A percentile compares a stretch with the other conserved stretches of the same genome.
phyloP scores from a whole-genome alignment of 768 basidiomycete species.

The Cytidiella melzeri region DNA sequence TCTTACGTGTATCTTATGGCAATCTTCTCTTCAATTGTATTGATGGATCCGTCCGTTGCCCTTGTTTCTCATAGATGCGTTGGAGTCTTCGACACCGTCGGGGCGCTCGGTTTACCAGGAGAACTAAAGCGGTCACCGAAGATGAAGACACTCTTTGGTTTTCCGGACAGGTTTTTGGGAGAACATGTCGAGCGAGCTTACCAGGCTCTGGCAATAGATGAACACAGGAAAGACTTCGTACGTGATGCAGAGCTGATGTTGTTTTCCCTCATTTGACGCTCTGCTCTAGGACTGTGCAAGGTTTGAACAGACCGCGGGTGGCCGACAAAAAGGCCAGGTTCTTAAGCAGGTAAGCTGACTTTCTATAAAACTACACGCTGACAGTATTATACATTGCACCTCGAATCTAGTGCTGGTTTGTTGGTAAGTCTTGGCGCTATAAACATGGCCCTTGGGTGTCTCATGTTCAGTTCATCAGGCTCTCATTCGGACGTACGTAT shows the following conservation, averaged over 20 bases:
- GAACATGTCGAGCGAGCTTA: slow-evolving; percentile 59
- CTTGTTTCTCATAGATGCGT: slow-evolving; percentile 40
- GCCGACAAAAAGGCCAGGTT: slow-evolving; percentile 47
- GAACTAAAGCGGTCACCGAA: slow-evolving; percentile 46
- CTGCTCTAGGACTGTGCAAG: slow-evolving; percentile 48
- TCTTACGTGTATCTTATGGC: too few species aligned
- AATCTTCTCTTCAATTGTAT: neutral
- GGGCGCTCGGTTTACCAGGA: slow-evolving; percentile 62
- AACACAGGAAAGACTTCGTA: slow-evolving; percentile 64
- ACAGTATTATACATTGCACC: too few species aligned
- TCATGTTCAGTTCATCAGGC: slow-evolving; percentile 7
- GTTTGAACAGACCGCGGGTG: slow-evolving; percentile 52
- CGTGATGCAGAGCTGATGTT: slow-evolving; percentile 24
- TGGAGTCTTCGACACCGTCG: slow-evolving; percentile 78
- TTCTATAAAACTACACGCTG: too few species aligned
- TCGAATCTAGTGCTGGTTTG: slow-evolving; percentile 60
- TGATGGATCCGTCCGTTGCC: neutral
- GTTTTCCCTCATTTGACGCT: slow-evolving; percentile 1
- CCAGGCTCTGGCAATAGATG: slow-evolving; percentile 66
- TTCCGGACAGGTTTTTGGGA: slow-evolving; percentile 53
- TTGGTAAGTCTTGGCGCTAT: slow-evolving; percentile 35
- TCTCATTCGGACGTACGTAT: slow-evolving; percentile 28
- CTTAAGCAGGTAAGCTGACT: slow-evolving; percentile 51
- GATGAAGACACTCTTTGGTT: slow-evolving; percentile 53
- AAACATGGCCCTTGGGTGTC: neutral